Conservation (phyloP, 2,329 filamentous ascomycete species). For the Sclerotinia sclerotiorum region DNA sequence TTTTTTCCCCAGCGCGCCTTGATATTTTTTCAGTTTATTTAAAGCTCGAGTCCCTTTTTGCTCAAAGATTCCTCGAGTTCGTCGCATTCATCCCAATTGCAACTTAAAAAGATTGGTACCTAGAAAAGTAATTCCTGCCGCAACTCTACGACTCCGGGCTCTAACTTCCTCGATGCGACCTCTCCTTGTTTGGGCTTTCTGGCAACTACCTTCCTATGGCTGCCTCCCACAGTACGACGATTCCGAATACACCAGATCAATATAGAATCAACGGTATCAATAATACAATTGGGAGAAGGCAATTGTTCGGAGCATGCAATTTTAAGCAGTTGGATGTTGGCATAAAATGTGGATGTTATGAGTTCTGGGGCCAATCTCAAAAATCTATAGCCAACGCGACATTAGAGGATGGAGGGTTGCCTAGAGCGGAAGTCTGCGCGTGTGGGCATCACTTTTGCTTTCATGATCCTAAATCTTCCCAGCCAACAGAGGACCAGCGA, state of each 20-base stretch:
- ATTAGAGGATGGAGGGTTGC: conserved; percentile 19
- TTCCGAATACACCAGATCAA: conserved; percentile 38
- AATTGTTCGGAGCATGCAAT: conserved; percentile 53
- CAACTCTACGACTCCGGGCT: background rate
- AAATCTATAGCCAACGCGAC: background rate
- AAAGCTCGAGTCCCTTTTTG: background rate
- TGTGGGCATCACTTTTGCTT: conserved; percentile 59
- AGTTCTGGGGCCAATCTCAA: conserved; percentile 51
- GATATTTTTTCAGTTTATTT: conserved; percentile 13
- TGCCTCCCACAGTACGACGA: conserved; percentile 28
- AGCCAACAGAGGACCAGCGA: conserved; percentile 22
- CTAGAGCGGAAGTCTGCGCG: conserved; percentile 44
- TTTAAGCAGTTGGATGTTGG: conserved; percentile 49
- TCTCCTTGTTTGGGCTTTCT: conserved; percentile 16
- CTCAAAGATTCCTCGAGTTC: background rate
- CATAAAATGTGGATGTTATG: conserved; percentile 51
- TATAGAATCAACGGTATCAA: conserved; percentile 32
- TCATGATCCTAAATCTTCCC: conserved; percentile 42
- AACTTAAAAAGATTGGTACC: conserved; percentile 8
- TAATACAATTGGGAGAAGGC: conserved; percentile 27
- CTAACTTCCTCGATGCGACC: conserved; percentile 33
- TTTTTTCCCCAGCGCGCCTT: conserved; percentile 27
- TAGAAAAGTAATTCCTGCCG: conserved; percentile 1
- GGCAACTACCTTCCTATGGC: conserved; percentile 37
- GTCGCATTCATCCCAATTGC: conserved; percentile 2